phyloP scores from a whole-genome alignment of 1,284 basidiomycete genomes.

The Leccinum pachyderme region DNA sequence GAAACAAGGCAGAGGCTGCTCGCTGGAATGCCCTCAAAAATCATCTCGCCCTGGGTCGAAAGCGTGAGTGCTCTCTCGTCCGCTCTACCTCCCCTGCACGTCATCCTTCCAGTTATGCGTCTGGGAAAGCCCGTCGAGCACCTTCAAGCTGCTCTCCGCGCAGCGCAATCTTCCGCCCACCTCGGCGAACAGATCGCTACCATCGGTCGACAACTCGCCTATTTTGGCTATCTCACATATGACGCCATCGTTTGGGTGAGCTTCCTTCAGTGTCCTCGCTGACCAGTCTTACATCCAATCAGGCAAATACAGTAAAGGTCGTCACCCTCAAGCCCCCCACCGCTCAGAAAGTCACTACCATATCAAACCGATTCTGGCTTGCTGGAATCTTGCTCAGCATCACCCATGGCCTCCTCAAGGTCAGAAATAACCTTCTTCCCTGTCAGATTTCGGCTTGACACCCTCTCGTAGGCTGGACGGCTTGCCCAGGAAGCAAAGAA shows the following conservation, averaged over 20 bases:
- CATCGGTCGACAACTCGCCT: constrained; percentile 84
- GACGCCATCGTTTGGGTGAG: constrained; percentile 86
- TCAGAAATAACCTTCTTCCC: constrained; percentile 21
- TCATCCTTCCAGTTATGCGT: constrained; percentile 68
- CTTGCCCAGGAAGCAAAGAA: constrained; percentile 59
- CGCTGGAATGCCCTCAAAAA: constrained; percentile 80
- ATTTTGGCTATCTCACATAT: constrained; percentile 86
- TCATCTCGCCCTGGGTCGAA: constrained; percentile 76
- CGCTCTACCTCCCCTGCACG: constrained; percentile 5
- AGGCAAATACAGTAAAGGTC: constrained; percentile 74
- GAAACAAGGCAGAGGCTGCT: constrained; percentile 62
- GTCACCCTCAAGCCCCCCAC: constrained; percentile 65
- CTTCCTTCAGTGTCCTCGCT: neutral
- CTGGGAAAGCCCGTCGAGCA: constrained; percentile 95
- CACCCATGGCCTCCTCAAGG: constrained; percentile 66
- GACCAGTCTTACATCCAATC: constrained; percentile 1
- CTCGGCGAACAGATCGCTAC: constrained; percentile 78
- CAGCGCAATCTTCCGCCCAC: constrained; percentile 58
- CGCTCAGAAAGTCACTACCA: constrained; percentile 63
- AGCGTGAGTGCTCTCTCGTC: constrained; percentile 52
- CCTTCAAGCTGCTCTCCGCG: constrained; percentile 86
- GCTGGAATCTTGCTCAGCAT: constrained; percentile 83
- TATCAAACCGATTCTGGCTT: constrained; percentile 89
- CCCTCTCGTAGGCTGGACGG: constrained; percentile 48
- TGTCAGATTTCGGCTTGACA: neutral